These are phyloP conservation scores for Trypanosomatidae sp. DNA, from an alignment of 208 protist species.

Conservation along the genomic window DNA sequence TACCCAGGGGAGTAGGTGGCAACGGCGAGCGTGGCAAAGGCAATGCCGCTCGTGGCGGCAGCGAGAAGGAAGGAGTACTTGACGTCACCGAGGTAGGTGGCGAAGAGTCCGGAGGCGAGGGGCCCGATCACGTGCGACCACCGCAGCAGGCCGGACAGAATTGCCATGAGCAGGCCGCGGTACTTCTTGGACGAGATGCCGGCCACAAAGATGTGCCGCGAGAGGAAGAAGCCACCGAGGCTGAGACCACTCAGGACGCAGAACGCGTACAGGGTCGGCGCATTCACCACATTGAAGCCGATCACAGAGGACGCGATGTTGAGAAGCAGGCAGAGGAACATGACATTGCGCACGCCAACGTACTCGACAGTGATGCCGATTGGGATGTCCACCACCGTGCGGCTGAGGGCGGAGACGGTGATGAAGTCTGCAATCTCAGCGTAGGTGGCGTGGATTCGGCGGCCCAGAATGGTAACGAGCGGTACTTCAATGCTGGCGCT, in stretches of 20 bases:
- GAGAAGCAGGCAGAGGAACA: conserved; percentile 50
- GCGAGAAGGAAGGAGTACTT: conserved; percentile 66
- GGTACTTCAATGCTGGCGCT: conserved; percentile 69
- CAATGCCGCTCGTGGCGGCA: conserved; percentile 25
- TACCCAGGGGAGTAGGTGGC: conserved; percentile 18
- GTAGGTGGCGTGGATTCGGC: conserved; percentile 48
- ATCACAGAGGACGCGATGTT: conserved; percentile 39
- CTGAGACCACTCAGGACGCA: conserved; percentile 68
- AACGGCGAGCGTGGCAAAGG: conserved; percentile 36
- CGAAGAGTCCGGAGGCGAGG: conserved; percentile 50
- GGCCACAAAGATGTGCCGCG: conserved; percentile 81
- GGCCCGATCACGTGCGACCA: conserved; percentile 81
- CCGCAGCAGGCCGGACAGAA: conserved; percentile 72
- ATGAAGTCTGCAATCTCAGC: no score
- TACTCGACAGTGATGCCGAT: conserved; percentile 66
- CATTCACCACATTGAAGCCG: conserved; percentile 35
- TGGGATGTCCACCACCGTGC: conserved; percentile 66
- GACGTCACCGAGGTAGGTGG: conserved; percentile 34
- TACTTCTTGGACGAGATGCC: conserved; percentile 63
- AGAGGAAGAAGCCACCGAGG: conserved; percentile 75
- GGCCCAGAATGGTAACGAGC: conserved; percentile 71
- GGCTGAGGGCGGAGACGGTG: no score
- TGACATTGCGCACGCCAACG: conserved; percentile 61
- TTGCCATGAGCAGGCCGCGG: conserved; percentile 76
- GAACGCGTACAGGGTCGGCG: no score